phyloP scores from a whole-genome alignment of 2,329 filamentous ascomycete genomes.

The Tolypocladium tundrense region DNA sequence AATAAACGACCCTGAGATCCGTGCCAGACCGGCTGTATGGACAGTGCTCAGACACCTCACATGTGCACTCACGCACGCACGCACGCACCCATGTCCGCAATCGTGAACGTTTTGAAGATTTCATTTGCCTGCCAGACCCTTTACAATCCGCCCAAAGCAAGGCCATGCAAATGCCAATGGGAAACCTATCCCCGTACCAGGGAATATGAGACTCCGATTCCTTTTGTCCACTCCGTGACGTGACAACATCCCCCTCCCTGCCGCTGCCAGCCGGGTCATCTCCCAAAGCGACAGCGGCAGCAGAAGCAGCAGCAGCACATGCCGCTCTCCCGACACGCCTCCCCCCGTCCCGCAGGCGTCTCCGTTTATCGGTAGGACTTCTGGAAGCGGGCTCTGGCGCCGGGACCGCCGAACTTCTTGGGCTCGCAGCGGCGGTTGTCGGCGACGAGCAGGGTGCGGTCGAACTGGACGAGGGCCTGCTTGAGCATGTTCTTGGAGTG shows the following conservation, averaged over 20 bases:
- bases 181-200: slow-evolving; percentile 29
- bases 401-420: slow-evolving; percentile 94
- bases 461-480: slow-evolving; percentile 91
- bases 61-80: background rate
- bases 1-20: background rate
- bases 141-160: slow-evolving; percentile 38
- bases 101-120: slow-evolving; percentile 32
- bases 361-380: slow-evolving; percentile 91
- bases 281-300: slow-evolving; percentile 9
- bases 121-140: slow-evolving; percentile 42
- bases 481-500: slow-evolving; percentile 99
- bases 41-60: background rate
- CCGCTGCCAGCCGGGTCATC: slow-evolving; percentile 7
- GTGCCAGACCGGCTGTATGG: background rate
- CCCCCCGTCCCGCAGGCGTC: background rate
- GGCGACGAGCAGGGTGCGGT: slow-evolving; percentile 94
- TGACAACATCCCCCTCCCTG: slow-evolving; percentile 7
- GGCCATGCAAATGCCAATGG: slow-evolving; percentile 41
- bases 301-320: background rate
- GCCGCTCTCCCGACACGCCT: slow-evolving; percentile 2
- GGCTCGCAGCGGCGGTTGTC: slow-evolving; percentile 99
- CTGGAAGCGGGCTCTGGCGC: slow-evolving; percentile 94
- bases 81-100: slow-evolving; percentile 8
- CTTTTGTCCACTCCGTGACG: slow-evolving; percentile 19
- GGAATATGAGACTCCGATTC: slow-evolving; percentile 27